Conservation (phyloP, 2,329 filamentous ascomycete genomes). For the Aspergillus sp. region DNA sequence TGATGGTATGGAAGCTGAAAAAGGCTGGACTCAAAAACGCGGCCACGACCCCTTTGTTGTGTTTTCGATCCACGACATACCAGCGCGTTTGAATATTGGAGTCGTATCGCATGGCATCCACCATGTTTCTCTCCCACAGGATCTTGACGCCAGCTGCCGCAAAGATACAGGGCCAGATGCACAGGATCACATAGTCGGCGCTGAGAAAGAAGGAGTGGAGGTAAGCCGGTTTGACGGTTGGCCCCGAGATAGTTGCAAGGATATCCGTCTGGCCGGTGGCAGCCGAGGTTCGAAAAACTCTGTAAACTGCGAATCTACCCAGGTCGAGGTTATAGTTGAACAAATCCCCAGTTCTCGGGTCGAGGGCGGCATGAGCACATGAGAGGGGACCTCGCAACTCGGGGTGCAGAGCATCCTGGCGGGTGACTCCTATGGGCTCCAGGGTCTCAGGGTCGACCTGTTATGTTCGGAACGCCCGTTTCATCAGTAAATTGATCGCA, state of each 20-base stretch:
- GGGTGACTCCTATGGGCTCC: constrained; percentile 63
- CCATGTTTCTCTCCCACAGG: constrained; percentile 47
- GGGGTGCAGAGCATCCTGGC: constrained; percentile 62
- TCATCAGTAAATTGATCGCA: background rate
- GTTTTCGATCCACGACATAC: constrained; percentile 68
- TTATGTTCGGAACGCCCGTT: constrained; percentile 42
- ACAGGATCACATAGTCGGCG: constrained; percentile 66
- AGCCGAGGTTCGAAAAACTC: constrained; percentile 66
- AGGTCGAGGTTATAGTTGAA: constrained; percentile 76
- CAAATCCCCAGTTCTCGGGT: constrained; percentile 68
- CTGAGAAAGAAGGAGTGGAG: constrained; percentile 78
- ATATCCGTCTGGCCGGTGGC: constrained; percentile 64
- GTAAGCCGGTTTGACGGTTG: constrained; percentile 56
- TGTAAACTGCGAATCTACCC: constrained; percentile 58
- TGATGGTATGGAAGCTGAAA: constrained; percentile 76
- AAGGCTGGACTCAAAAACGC: constrained; percentile 65
- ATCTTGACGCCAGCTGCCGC: constrained; percentile 51
- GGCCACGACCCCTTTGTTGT: constrained; percentile 63
- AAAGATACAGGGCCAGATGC: constrained; percentile 59
- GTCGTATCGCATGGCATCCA: constrained; percentile 66
- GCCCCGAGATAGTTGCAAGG: constrained; percentile 61
- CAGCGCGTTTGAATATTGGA: constrained; percentile 56
- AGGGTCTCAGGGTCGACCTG: constrained; percentile 67
- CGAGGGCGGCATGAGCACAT: constrained; percentile 67
- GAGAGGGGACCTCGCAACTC: constrained; percentile 59